Evolutionary conservation across 163 green algal genomes (phyloP).

Genomic region (Coccomyxa subellipsoidea): DNA sequence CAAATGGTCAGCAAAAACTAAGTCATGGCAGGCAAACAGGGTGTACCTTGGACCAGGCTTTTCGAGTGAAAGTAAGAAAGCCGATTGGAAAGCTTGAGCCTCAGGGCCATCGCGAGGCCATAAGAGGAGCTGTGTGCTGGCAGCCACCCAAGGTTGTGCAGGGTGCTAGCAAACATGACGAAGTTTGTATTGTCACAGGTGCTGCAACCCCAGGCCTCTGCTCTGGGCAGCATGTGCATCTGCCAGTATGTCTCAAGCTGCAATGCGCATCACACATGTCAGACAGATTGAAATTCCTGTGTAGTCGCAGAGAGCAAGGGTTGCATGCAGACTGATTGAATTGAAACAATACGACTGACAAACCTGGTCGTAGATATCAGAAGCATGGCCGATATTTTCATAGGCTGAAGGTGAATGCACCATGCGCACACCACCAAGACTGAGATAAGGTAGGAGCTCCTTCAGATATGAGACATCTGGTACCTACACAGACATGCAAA

Average conservation of each 20-base stretch:
- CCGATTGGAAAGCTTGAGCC: constrained; percentile 23
- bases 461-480: constrained; percentile 10
- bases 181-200: constrained; percentile 10
- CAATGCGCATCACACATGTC: no score
- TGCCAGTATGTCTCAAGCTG: constrained; percentile 2
- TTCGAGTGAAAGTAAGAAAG: constrained; percentile 11
- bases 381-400: background rate
- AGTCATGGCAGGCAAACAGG: no score
- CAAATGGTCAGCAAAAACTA: no score
- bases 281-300: background rate
- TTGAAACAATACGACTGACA: background rate
- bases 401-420: constrained; percentile 12
- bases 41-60: background rate
- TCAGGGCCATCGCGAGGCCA: constrained; percentile 13
- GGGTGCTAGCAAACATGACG: constrained; percentile 14
- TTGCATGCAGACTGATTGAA: background rate
- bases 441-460: constrained; percentile 5
- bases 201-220: constrained; percentile 19
- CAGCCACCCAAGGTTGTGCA: constrained; percentile 11
- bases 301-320: background rate
- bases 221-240: background rate
- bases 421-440: constrained; percentile 4
- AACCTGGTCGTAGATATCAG: constrained; percentile 21
- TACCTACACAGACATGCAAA: constrained; percentile 1
- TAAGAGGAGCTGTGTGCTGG: background rate